Base-by-base conservation (phyloP, 768 basidiomycete genomes). In the Panellus pusillus region DNA sequence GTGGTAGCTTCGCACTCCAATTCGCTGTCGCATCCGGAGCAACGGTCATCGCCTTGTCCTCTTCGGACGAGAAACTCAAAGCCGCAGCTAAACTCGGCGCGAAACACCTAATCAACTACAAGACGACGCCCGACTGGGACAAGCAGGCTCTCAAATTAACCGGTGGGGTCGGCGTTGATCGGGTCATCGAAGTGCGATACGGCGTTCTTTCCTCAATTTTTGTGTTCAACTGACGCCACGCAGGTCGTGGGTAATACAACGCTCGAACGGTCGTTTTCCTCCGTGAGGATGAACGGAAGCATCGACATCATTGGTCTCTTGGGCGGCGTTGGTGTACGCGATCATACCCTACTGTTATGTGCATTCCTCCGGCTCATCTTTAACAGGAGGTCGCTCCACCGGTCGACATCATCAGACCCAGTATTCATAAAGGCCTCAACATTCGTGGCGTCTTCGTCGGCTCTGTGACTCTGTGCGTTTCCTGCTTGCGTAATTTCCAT, bases 41-140 rank as follows among this genome's bases (percentile, higher is more conserved):
- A 3, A 72, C 66, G 3, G 77, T 81, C 51, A 79, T 84, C 63
- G 66, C 71, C 37, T 81, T 79, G 0, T 80, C 79, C 1, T 80
- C 78, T 0, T 78, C 77, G 1, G 77, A 79, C 56, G 64, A 67
- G 45, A 84, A 82, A 55, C 70, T 80, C 32, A 60, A 70, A 47
- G 42, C 68, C 13, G 78, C 70, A 24, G 71, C 67, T 50, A 68
- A 66, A 38, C 69, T 79, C 24, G 76, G 80, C 19, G 72, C 68
- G 17, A 70, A 70, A 17, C 67, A 79, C 44, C 55, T 76, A 19
- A 78, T 84, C 68, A 80, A 83, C 67, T 84, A 83, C 63, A 74
- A 69, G 47, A 74, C 67, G 55, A 69, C 66, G 5, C 74, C 75
- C 2, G 62, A 77, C 32, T 83, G 82, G 82, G 80, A 79, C 36